Base-by-base conservation (phyloP, 2,329 filamentous ascomycete species). In the Xylariaceae sp. region DNA sequence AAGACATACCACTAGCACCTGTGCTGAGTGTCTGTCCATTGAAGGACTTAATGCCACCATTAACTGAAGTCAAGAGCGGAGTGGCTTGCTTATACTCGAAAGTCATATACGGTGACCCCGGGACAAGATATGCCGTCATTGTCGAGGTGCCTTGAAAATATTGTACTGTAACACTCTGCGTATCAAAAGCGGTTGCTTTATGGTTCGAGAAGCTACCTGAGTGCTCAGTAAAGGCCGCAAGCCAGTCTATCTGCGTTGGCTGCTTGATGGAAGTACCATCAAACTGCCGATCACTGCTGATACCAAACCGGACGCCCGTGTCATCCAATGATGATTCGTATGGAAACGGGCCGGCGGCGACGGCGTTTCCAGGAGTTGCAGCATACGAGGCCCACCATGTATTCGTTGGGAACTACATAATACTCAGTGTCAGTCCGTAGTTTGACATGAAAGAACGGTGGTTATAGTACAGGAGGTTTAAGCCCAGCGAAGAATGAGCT, bases 301-400 rank as follows among this genome's bases (percentile, higher is more conserved):
- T 29, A 36, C 47, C 47, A 20, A 50, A 50, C 18, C 9, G 37
- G 37, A 50, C 8, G 36, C 47, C 47, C 13, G 23, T 29, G 39
- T 3, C 18, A 13, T 43, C 32, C 1, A 50, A 15, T 20, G 30
- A 43, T 15, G 47, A 50, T 30, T 50, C 47, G 18, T 50, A 50
- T 16, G 47, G 47, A 30, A 43, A 50, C 24, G 47, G 47, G 23
- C 47, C 47, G n/a, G 47, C 37, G 9, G 32, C 47, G 24, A 37
- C 32, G 9, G 11, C 47, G 43, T 50, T 50, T 21, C 47, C 47
- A 11, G 47, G 47, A 15, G 47, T 37, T 11, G 47, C 47, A 15
- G 47, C 47, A 35, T 50, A 50, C 15, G 39, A 43, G 3, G 47
- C 47, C 47, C 47, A 50, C 47, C 47, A 50, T 30, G 47, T 43